Conservation (phyloP, 176 grass and related monocot genomes). For the Chloris gayana region DNA sequence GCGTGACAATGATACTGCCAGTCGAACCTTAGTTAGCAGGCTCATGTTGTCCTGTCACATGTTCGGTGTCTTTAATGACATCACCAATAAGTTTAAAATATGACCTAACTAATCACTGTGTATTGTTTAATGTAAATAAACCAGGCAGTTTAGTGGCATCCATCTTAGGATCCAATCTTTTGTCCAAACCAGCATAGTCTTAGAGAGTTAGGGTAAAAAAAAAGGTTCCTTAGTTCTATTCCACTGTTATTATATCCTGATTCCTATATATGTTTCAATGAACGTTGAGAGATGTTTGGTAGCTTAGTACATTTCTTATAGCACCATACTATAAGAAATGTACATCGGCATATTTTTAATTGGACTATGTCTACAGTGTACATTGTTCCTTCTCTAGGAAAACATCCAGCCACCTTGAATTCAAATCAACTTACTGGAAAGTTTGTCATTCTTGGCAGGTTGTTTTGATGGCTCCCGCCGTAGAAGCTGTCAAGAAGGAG, state of each 20-base stretch:
- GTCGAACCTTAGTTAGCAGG: neutral
- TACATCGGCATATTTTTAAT: too few relatives aligned
- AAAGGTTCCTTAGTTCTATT: neutral
- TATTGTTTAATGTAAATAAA: neutral
- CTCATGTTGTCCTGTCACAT: neutral
- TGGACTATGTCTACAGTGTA: too few relatives aligned
- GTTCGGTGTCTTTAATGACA: neutral
- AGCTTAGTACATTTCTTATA: neutral
- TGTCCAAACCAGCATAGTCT: too few relatives aligned
- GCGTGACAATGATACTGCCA: neutral
- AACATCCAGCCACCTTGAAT: neutral
- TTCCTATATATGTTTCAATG: neutral
- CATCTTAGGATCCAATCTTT: neutral
- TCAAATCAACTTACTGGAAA: neutral
- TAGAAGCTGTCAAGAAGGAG: constrained; percentile 51
- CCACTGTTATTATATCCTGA: neutral
- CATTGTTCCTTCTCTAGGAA: neutral
- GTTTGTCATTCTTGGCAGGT: constrained; percentile 34
- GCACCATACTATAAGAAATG: neutral
- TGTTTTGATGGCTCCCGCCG: constrained; percentile 62
- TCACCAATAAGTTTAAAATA: neutral
- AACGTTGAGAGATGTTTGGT: neutral
- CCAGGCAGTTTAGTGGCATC: neutral
- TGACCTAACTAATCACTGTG: neutral
- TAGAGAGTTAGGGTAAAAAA: too few relatives aligned